Conservation (phyloP, 2,329 filamentous ascomycete species). For the Ceratocystis albifundus region DNA sequence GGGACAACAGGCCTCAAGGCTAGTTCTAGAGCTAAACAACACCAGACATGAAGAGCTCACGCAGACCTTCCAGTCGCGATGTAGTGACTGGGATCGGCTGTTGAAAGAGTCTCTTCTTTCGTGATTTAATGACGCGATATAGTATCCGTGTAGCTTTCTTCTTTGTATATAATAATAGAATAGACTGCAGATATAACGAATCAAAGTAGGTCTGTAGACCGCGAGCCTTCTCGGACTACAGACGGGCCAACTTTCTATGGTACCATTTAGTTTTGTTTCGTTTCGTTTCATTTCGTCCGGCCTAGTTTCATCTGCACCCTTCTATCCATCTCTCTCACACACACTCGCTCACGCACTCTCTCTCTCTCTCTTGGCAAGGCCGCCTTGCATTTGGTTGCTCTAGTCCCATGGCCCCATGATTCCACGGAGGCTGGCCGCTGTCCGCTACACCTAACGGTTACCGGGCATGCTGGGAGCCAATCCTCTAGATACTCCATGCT, state of each 20-base stretch:
- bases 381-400: too few relatives aligned
- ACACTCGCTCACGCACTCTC: too few relatives aligned
- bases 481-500: background rate
- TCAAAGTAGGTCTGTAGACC: background rate
- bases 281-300: too few relatives aligned
- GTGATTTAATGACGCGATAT: background rate
- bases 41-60: slow-evolving; percentile 33
- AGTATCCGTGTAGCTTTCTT: background rate
- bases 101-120: slow-evolving; percentile 2
- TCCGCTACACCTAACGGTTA: too few relatives aligned
- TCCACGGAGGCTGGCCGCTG: too few relatives aligned
- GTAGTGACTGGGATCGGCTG: slow-evolving; percentile 3
- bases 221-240: too few relatives aligned
- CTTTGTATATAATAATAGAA: slow-evolving; percentile 5
- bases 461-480: background rate
- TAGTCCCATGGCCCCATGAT: too few relatives aligned
- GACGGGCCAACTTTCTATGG: too few relatives aligned
- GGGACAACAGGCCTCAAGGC: slow-evolving; percentile 25
- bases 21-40: slow-evolving; percentile 33
- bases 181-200: background rate
- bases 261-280: too few relatives aligned
- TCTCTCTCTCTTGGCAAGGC: too few relatives aligned
- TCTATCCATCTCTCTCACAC: too few relatives aligned
- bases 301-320: too few relatives aligned
- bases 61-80: background rate